Conservation (phyloP, 2,329 filamentous ascomycete genomes). For the Albophoma yamanashiensis region DNA sequence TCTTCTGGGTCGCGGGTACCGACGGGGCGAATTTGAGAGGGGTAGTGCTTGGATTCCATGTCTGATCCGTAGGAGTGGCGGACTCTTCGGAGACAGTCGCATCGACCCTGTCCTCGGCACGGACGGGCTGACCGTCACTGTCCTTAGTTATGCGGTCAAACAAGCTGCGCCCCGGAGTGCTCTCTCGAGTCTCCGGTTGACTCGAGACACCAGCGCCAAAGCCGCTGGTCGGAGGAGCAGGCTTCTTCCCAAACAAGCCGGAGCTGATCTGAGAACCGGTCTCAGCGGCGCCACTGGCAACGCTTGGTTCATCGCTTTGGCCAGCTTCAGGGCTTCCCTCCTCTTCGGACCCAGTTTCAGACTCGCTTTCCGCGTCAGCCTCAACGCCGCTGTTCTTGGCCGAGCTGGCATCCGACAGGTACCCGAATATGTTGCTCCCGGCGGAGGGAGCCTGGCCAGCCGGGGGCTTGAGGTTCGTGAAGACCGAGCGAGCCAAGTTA, state of each 20-base stretch:
- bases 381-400: constrained; percentile 42
- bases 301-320: constrained; percentile 32
- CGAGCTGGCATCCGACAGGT: constrained; percentile 46
- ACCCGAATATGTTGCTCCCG: constrained; percentile 45
- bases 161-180: constrained; percentile 36
- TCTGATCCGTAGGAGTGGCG: constrained; percentile 23
- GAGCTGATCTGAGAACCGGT: constrained; percentile 23
- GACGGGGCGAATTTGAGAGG: constrained; percentile 44
- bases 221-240: constrained; percentile 13
- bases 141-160: constrained; percentile 45
- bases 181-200: constrained; percentile 31
- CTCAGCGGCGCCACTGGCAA: constrained; percentile 28
- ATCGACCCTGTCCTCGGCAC: constrained; percentile 19
- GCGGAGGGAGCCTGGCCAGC: constrained; percentile 11
- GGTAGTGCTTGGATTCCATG: constrained; percentile 33
- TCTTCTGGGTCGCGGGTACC: constrained; percentile 15
- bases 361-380: constrained; percentile 35
- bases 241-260: constrained; percentile 17
- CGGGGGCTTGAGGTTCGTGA: constrained; percentile 27
- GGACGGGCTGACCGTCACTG: constrained; percentile 37
- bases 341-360: constrained; percentile 31
- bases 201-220: constrained; percentile 18
- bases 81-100: constrained; percentile 12
- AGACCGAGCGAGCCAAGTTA: constrained; percentile 30
- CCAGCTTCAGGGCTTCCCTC: constrained; percentile 31